These are phyloP conservation scores for Phytophthora cajani DNA, from an alignment of 352 stramenopile species.

Conservation along the genomic window DNA sequence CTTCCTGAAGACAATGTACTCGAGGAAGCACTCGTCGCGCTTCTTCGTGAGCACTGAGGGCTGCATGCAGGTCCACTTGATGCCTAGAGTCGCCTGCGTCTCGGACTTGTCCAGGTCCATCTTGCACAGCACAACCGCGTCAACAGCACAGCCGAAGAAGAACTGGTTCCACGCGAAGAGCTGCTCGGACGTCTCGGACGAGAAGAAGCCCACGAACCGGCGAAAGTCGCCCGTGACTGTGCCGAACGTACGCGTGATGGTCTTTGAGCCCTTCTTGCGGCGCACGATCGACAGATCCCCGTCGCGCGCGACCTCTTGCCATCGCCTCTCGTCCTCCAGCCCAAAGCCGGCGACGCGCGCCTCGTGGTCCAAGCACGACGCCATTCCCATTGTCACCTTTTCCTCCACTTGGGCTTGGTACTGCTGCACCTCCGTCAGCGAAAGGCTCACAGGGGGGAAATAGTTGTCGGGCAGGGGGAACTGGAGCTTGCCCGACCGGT, in stretches of 20 bases:
- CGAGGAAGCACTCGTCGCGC: conserved; percentile 77
- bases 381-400: conserved; percentile 30
- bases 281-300: conserved; percentile 39
- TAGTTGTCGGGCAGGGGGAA: conserved; percentile 55
- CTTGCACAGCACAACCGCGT: conserved; percentile 74
- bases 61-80: conserved; percentile 82
- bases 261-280: conserved; percentile 28
- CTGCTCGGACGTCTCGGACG: conserved; percentile 63
- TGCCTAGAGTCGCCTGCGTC: conserved; percentile 65
- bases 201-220: conserved; percentile 73
- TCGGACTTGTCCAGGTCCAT: conserved; percentile 53
- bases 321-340: conserved; percentile 28
- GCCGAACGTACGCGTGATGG: conserved; percentile 61
- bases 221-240: conserved; percentile 60
- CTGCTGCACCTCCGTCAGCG: conserved; percentile 38
- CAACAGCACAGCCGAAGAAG: conserved; percentile 66
- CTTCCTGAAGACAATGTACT: conserved; percentile 72
- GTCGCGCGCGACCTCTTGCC: conserved; percentile 41
- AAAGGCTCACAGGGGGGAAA: conserved; percentile 46
- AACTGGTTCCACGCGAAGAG: conserved; percentile 78
- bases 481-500: conserved; percentile 34
- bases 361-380: conserved; percentile 44
- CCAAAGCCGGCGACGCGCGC: conserved; percentile 32
- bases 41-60: conserved; percentile 66
- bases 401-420: conserved; percentile 37